Conservation (phyloP, 108 stramenopile genomes). For the Seminavis robusta region DNA sequence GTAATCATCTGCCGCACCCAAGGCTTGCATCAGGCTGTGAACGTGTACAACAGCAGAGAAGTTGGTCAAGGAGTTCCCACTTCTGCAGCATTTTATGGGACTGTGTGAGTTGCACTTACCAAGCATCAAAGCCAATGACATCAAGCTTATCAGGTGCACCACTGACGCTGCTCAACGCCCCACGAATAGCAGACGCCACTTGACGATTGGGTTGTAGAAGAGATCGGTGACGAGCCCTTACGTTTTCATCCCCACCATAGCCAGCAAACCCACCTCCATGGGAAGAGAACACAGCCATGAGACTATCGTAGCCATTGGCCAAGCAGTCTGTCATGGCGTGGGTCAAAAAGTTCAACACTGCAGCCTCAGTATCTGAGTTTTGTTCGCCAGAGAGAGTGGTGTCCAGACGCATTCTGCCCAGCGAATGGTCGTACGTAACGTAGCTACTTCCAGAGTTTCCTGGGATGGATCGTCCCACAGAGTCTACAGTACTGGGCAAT, state of each 20-base stretch:
- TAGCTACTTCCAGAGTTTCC: background rate
- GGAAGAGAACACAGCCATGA: constrained; percentile 8
- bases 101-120: too few species aligned
- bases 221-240: background rate
- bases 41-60: too few species aligned
- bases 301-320: constrained; percentile 9
- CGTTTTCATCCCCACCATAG: constrained; percentile 27
- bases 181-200: constrained; percentile 3
- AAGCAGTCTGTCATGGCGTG: constrained; percentile 13
- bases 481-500: too few species aligned
- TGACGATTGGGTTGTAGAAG: background rate
- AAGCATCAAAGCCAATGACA: constrained; percentile 35
- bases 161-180: constrained; percentile 5
- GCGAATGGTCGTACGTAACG: background rate
- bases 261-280: constrained; percentile 29
- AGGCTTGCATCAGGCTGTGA: constrained; percentile 20
- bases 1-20: constrained; percentile 16
- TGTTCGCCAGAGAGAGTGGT: background rate
- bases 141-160: constrained; percentile 19
- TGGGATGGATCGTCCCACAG: too few species aligned
- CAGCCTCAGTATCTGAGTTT: background rate
- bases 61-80: too few species aligned
- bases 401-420: background rate
- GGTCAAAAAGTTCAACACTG: background rate
- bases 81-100: too few species aligned